Base-by-base conservation (phyloP, 495 filamentous ascomycete species). In the Lasiosphaeris hirsuta region DNA sequence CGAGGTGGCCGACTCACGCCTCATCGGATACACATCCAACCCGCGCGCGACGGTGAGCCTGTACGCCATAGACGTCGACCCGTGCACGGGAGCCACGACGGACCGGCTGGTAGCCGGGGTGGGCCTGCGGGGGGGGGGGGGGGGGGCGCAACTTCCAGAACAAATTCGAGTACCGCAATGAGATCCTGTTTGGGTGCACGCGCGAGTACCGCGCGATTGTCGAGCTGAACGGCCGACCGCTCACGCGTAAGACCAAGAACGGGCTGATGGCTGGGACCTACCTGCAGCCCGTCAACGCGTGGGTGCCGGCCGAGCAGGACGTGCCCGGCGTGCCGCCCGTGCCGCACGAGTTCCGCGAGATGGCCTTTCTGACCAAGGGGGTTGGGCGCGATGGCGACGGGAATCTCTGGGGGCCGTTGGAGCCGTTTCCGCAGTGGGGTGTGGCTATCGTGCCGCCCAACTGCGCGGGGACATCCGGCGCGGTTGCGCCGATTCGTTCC, bases 241-340 rank as follows among this genome's bases (percentile, higher is more conserved):
- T 42, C 15, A 61, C 56, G 17, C 60, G 57, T 1, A 46, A n/a
- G 8, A 72, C 68, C 4, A 60, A 62, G 30, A 65, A 71, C 62
- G 70, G 67, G 1, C 61, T 75, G 7, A 33, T 66, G 14, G 70
- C 72, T 9, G 70, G 72, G 2, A 68, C 61, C 7, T 74, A 72
- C 38, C 44, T 72, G 9, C 61, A 65, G 46, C 71, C 72, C 3
- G 66, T 74, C 5, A 68, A 58, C 13, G 71, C 69, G 42, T 75
- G 70, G 70, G 39, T 60, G 0, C 52, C 34, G 11, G 43, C 51
- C 0, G 58, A 60, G 17, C 15, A 38, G 8, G 54, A 33, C 0
- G 36, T 37, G 0, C 52, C 57, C 1, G 57, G 58, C 1, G 1
- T 56, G 11, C 17, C 19, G 1, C 52, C 52, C 1, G 15, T 54